Conservation (phyloP, 441 rosid species). For the Cnidoscolus chayamansa region DNA sequence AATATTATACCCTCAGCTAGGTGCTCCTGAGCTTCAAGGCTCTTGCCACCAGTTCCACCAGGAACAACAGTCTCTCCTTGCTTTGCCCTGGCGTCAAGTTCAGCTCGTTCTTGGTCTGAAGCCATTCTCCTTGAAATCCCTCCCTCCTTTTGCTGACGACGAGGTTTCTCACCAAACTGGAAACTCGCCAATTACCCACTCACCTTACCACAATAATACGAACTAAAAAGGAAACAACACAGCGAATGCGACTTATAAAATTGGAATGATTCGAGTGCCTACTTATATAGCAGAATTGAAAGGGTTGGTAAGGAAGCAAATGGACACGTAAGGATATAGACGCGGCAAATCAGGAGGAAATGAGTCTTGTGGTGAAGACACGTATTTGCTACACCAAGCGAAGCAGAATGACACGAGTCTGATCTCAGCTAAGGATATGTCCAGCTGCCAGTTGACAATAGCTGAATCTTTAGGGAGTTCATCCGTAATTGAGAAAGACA, state of each 20-base stretch:
- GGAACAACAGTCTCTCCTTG: conserved; percentile 64
- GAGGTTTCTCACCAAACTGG: not conserved
- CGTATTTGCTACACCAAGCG: conserved; percentile 34
- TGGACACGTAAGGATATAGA: conserved; percentile 30
- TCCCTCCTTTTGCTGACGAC: not conserved
- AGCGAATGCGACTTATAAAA: no score
- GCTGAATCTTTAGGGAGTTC: no score
- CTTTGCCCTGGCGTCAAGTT: conserved; percentile 50
- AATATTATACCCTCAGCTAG: conserved; percentile 50
- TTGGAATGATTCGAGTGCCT: not conserved
- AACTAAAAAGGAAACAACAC: no score
- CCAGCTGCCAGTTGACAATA: no score
- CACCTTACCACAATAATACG: no score
- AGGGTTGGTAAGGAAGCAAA: conserved; percentile 15
- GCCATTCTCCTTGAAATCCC: conserved; percentile 31
- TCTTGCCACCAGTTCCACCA: conserved; percentile 71
- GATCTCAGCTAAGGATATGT: no score
- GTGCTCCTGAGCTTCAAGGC: conserved; percentile 66
- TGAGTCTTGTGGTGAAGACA: conserved; percentile 31
- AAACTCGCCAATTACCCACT: not conserved
- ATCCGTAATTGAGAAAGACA: no score
- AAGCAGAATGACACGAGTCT: conserved; percentile 27
- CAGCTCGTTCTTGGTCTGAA: conserved; percentile 26
- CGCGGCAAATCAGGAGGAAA: conserved; percentile 26
- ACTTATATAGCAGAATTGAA: conserved; percentile 1